Percentiles rank a stretch among this genome's conserved stretches.
Evolutionary conservation across 2,329 filamentous ascomycete species (phyloP).

Genomic region (Colletotrichum kahawae): DNA sequence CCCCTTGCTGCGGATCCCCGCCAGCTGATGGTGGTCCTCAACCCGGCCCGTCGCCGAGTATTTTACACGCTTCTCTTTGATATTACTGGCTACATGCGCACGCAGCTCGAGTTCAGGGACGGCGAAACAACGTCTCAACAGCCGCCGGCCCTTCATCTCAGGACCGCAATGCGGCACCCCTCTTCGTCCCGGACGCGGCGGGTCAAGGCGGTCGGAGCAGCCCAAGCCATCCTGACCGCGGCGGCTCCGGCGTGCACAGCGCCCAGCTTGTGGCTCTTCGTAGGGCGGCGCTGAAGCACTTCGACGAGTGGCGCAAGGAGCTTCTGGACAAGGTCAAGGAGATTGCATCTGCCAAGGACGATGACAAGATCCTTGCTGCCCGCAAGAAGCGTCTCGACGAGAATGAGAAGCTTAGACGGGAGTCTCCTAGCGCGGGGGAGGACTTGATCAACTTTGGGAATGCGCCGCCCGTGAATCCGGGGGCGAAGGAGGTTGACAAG

Average conservation of each 20-base stretch:
- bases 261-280: slow-evolving; percentile 37
- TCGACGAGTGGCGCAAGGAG: slow-evolving; percentile 78
- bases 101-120: slow-evolving; percentile 48
- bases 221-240: slow-evolving; percentile 12
- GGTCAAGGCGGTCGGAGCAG: slow-evolving; percentile 5
- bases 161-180: slow-evolving; percentile 19
- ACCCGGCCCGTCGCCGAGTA: slow-evolving; percentile 55
- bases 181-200: slow-evolving; percentile 25
- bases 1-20: slow-evolving; percentile 60
- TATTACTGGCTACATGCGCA: slow-evolving; percentile 59
- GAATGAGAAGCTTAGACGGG: slow-evolving; percentile 40
- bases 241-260: slow-evolving; percentile 23
- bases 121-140: slow-evolving; percentile 19
- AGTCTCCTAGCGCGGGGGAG: slow-evolving; percentile 39
- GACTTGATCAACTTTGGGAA: slow-evolving; percentile 48
- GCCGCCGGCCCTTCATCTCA: background rate
- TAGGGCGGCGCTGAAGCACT: slow-evolving; percentile 66
- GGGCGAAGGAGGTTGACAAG: slow-evolving; percentile 36
- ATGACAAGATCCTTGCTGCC: slow-evolving; percentile 50
- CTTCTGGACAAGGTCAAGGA: slow-evolving; percentile 76
- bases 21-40: slow-evolving; percentile 60
- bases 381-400: slow-evolving; percentile 49
- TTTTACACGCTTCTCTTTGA: slow-evolving; percentile 56
- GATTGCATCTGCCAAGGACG: slow-evolving; percentile 59
- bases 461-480: slow-evolving; percentile 17